Evolutionary conservation across 83 land plant species (phyloP), one percentile per base, ranked within the genome.

Genomic region (Picea mariana): DNA sequence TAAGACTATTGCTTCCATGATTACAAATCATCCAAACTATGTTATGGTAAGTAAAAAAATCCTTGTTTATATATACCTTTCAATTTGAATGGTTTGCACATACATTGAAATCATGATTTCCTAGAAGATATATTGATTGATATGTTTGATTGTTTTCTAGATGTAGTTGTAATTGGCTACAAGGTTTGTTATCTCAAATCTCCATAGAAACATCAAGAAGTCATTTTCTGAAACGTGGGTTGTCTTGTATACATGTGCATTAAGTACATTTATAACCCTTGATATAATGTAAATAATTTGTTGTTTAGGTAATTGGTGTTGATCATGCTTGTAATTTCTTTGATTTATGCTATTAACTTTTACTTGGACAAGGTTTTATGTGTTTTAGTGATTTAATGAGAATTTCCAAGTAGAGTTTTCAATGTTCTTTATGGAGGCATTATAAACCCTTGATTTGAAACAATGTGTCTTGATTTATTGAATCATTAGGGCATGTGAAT

Each of bases 1-100:
- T 24, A 97, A 96, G 81, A 96, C 99, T 23, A 93, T 97, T 17
- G 99, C 99, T 75, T 94, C 99, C 72, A 87, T 96, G 94, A 96
- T 97, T 9, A 87, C 99, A 20, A 94, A 86, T 81, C 99, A 96
- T 83, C 99, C 97, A 24, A 97, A 96, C 81, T 96, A 96, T 80
- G 99, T 97, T 16, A 81, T 85, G n/a, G 97, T 95, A 72, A 87
- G 90, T 62, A 55, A 9, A 13, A 0, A 9, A 40, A 5, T 26
- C 23, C 58, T 40, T 71, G 3, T 42, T 13, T 79, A 67, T 67
- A 9, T 68, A 18, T 18, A 20, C 9, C 7, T 1, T 81, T 2
- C 2, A 18, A 20, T 62, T 62, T 66, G 34, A 11, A 64, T 63
- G 55, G 8, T 21, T 21, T 81, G 61, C 6, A 40, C 71, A 12